A percentile compares a stretch with the other conserved stretches of the same genome.
Conservation (phyloP, 1,139 yeast species). For the Insectozyma bohioensis region DNA sequence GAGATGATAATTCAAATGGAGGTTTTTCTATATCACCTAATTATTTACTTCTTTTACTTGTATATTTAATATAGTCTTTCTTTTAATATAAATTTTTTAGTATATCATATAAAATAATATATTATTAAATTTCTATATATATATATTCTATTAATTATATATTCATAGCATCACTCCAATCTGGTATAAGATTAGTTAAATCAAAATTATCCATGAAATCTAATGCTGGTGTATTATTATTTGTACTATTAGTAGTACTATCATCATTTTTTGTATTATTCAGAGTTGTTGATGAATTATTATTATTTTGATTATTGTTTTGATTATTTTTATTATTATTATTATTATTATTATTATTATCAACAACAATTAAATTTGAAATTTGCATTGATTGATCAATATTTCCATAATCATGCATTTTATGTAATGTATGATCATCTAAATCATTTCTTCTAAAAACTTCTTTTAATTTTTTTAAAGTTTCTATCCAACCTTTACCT, state of each 20-base stretch:
- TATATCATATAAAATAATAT: too few relatives aligned
- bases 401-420: slow-evolving; percentile 29
- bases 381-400: slow-evolving; percentile 19
- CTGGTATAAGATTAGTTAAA: slow-evolving; percentile 22
- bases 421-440: slow-evolving; percentile 21
- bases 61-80: background rate
- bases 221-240: slow-evolving; percentile 17
- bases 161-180: slow-evolving; percentile 20
- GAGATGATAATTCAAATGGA: slow-evolving; percentile 9
- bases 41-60: background rate
- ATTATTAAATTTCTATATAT: too few relatives aligned
- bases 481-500: slow-evolving; percentile 26
- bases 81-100: too few relatives aligned
- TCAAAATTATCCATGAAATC: slow-evolving; percentile 22
- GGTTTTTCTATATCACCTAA: background rate
- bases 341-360: too few relatives aligned
- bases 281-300: too few relatives aligned
- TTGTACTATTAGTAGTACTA: background rate
- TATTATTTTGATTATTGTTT: too few relatives aligned
- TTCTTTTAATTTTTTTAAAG: slow-evolving; percentile 19
- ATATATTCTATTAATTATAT: background rate
- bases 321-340: too few relatives aligned
- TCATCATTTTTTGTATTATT: too few relatives aligned
- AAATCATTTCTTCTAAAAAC: slow-evolving; percentile 19
- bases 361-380: slow-evolving; percentile 17